Evolutionary conservation across 768 basidiomycete species (phyloP).

Genomic region (Amyloporia xantha): DNA sequence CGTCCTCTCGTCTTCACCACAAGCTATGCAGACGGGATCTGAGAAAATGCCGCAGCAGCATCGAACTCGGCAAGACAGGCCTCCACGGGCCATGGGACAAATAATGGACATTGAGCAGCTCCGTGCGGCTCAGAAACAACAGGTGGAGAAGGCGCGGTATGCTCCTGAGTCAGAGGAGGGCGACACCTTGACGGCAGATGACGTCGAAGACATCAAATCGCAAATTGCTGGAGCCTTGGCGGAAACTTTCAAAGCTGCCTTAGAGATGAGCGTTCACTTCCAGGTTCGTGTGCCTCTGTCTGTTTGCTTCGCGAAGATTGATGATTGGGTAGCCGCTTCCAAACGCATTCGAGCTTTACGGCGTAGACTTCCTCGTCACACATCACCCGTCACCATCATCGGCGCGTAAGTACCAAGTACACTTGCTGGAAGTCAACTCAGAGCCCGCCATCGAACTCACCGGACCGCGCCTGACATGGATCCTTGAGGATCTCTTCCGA

Average conservation of each 20-base stretch:
- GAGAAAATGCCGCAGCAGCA: neutral
- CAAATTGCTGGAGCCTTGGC: slow-evolving; percentile 62
- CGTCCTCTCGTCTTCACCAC: slow-evolving; percentile 33
- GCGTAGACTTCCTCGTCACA: slow-evolving; percentile 84
- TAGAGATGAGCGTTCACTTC: slow-evolving; percentile 78
- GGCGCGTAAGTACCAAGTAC: slow-evolving; percentile 43
- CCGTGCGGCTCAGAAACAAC: neutral
- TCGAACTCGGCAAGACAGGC: slow-evolving; percentile 3
- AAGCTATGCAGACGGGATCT: neutral
- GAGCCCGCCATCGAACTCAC: slow-evolving; percentile 96
- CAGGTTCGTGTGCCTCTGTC: slow-evolving; percentile 43
- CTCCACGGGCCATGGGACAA: slow-evolving; percentile 10
- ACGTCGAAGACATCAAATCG: slow-evolving; percentile 46
- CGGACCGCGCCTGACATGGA: slow-evolving; percentile 73
- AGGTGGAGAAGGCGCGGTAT: neutral
- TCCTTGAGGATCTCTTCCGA: slow-evolving; percentile 74
- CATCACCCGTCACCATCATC: slow-evolving; percentile 25
- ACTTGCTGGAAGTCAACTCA: slow-evolving; percentile 87
- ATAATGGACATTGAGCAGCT: slow-evolving; percentile 8
- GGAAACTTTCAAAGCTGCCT: slow-evolving; percentile 82
- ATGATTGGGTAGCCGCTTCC: slow-evolving; percentile 53
- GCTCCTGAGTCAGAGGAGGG: neutral
- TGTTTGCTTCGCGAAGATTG: neutral
- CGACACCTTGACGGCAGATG: slow-evolving; percentile 26
- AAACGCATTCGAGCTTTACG: slow-evolving; percentile 93